Base-by-base conservation (phyloP, 352 stramenopile genomes). In the Phytophthora meadii region DNA sequence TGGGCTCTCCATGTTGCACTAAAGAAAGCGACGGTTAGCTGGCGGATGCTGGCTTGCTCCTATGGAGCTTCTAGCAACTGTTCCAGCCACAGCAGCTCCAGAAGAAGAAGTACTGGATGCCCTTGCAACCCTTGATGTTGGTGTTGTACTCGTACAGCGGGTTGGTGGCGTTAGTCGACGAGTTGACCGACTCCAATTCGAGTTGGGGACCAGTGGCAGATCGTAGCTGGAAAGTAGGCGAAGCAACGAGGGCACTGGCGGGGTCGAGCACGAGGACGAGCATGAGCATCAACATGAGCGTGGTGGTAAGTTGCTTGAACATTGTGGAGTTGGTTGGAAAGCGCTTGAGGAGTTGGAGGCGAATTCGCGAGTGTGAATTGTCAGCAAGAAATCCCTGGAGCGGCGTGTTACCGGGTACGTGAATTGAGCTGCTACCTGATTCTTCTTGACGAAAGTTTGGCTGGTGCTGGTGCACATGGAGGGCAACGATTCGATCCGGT, bases 71-170 rank as follows among this genome's bases (percentile, higher is more conserved):
- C 54, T 70, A 60, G 54, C 61, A 71, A 34, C 34, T 58, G 54
- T 70, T 71, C 49, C 54, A 40, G 42, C 67, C 67, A 47, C 67
- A 75, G 34, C 67, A 75, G 34, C 45, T 58, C 55, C 57, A 60
- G n/a, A 62, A 62, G 0, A 47, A 12, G 34, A 75, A 71, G 51
- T 75, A 71, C 2, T 72, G 7, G 44, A 53, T 68, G 50, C 54
- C 68, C 17, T 46, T 17, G 41, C 67, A 75, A 25, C 67, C 61
- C 32, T 63, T 60, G 47, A 69, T 73, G 1, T 37, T 57, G 24
- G 53, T 68, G 36, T 56, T 62, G 19, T 40, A 25, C 51, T 75
- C 62, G 50, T 54, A 71, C 22, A 75, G 55, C 40, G 45, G 42
- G 28, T 53, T 66, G 30, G 30, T 32, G 9, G 10, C 45, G 40